Conservation (phyloP, 352 stramenopile species). For the Thraustochytrium sp. region DNA sequence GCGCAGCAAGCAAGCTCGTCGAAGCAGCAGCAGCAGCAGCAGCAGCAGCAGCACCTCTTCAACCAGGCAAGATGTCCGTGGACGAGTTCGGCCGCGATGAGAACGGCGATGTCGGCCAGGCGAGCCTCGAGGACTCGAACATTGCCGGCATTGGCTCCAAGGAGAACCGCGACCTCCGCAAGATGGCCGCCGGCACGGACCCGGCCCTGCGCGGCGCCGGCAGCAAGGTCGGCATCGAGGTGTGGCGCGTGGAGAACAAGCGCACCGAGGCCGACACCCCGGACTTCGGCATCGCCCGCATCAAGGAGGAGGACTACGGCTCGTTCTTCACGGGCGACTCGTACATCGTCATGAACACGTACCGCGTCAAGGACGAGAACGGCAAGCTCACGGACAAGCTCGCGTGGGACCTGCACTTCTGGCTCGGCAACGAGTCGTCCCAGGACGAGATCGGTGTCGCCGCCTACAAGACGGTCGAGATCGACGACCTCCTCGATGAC, state of each 20-base stretch:
- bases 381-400: conserved; percentile 44
- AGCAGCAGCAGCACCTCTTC: neutral
- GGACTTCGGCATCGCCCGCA: conserved; percentile 45
- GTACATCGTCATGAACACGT: conserved; percentile 62
- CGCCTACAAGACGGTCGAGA: conserved; percentile 52
- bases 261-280: conserved; percentile 72
- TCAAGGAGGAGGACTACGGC: conserved; percentile 51
- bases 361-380: conserved; percentile 56
- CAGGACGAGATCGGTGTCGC: conserved; percentile 47
- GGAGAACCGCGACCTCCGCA: conserved; percentile 45
- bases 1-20: neutral
- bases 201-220: conserved; percentile 57
- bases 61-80: conserved; percentile 23
- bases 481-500: conserved; percentile 74
- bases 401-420: conserved; percentile 50
- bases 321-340: conserved; percentile 61
- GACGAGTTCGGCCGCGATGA: conserved; percentile 39
- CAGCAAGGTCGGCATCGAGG: conserved; percentile 65
- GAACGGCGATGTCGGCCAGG: conserved; percentile 43
- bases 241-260: conserved; percentile 77
- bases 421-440: conserved; percentile 45
- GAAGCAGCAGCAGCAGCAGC: neutral
- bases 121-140: conserved; percentile 43
- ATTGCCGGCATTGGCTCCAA: conserved; percentile 39
- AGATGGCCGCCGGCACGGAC: conserved; percentile 59